Evolutionary conservation across 441 rosid species (phyloP).

Genomic region (Mallotus repandus): DNA sequence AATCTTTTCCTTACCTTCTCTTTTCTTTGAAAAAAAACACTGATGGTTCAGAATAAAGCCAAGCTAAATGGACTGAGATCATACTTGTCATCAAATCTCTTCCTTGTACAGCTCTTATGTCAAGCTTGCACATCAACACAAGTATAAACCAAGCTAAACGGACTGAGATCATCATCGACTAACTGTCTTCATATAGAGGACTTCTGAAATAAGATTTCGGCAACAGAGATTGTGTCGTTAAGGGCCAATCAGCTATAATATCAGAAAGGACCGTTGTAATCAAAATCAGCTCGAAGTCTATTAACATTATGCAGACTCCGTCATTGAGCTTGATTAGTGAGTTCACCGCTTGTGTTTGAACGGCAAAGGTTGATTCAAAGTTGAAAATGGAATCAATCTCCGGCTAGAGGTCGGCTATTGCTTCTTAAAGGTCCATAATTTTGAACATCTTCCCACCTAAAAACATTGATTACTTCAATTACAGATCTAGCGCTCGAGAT

Average conservation of each 20-base stretch:
- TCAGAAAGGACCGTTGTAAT: slow-evolving; percentile 58
- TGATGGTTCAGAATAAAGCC: too few species aligned
- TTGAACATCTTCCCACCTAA: too few species aligned
- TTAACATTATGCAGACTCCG: slow-evolving; percentile 49
- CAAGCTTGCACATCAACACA: slow-evolving; percentile 72
- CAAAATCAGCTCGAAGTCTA: slow-evolving; percentile 61
- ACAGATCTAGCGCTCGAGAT: too few species aligned
- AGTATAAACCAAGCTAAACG: slow-evolving; percentile 73
- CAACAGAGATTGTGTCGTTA: slow-evolving; percentile 34
- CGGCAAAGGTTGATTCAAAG: too few species aligned
- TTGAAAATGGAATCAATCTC: too few species aligned
- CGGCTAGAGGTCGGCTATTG: too few species aligned
- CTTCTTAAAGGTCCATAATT: too few species aligned
- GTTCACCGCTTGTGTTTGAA: slow-evolving; percentile 49
- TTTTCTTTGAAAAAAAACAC: too few species aligned
- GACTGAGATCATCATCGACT: slow-evolving; percentile 41
- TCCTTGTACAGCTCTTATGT: slow-evolving; percentile 65
- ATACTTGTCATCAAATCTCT: slow-evolving; percentile 4
- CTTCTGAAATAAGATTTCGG: slow-evolving; percentile 52
- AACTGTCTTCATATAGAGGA: slow-evolving; percentile 24
- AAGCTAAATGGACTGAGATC: too few species aligned
- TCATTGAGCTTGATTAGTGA: slow-evolving; percentile 56
- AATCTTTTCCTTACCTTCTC: too few species aligned
- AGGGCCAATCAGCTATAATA: slow-evolving; percentile 55
- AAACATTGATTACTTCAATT: too few species aligned